Conservation (phyloP, 2,329 filamentous ascomycete genomes). For the Cladorrhinum sp. region DNA sequence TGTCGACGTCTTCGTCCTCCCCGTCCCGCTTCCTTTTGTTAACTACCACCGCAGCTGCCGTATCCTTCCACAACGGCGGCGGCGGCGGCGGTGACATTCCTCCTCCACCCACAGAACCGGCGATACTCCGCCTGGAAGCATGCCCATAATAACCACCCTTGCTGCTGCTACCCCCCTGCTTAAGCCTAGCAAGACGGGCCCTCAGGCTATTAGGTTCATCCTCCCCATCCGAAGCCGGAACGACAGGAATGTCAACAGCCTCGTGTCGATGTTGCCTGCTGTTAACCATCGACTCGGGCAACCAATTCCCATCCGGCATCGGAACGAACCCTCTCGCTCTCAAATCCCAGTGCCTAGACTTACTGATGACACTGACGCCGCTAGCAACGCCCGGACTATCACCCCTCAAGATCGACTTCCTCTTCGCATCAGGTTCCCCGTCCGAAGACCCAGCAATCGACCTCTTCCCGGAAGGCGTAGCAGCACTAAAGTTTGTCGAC, state of each 20-base stretch:
- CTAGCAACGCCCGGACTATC: background rate
- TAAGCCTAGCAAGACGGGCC: conserved; percentile 18
- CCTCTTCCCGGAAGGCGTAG: conserved; percentile 20
- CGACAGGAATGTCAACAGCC: background rate
- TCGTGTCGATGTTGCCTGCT: background rate
- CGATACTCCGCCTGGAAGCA: background rate
- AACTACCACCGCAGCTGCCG: background rate
- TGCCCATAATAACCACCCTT: background rate
- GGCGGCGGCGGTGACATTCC: conserved; percentile 12
- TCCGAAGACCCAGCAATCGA: conserved; percentile 21
- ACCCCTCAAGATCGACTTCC: conserved; percentile 1
- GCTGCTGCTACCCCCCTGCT: background rate
- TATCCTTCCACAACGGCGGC: conserved; percentile 3
- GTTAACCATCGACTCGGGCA: conserved; percentile 42
- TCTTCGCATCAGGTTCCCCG: conserved; percentile 29
- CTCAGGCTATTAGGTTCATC: conserved; percentile 5
- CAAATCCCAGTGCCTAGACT: conserved; percentile 38
- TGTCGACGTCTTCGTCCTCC: background rate
- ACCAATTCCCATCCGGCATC: conserved; percentile 51
- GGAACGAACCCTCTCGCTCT: conserved; percentile 40
- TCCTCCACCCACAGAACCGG: background rate
- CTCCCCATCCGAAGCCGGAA: background rate
- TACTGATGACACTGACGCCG: conserved; percentile 8
- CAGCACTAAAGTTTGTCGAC: conserved; percentile 22
- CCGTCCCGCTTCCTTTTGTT: conserved; percentile 19